Conservation (phyloP, 768 basidiomycete genomes). For the Psilocybe cyanescens region DNA sequence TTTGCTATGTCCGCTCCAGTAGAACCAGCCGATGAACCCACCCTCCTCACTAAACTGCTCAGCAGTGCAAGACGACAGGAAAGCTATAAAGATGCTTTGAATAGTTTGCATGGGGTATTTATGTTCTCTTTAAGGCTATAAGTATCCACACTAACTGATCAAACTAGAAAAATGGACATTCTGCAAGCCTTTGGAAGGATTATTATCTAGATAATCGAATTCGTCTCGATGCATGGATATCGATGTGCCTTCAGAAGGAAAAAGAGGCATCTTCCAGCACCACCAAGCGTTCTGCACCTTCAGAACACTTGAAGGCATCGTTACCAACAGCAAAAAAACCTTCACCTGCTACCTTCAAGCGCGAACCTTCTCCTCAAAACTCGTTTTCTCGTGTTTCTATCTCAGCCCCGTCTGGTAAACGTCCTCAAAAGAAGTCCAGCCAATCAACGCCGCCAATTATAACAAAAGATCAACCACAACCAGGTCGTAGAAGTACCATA, state of each 20-base stretch:
- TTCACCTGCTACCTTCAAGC: slow-evolving; percentile 41
- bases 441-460: slow-evolving; percentile 26
- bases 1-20: slow-evolving; percentile 56
- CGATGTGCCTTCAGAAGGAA: slow-evolving; percentile 35
- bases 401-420: slow-evolving; percentile 24
- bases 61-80: slow-evolving; percentile 42
- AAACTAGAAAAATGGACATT: slow-evolving; percentile 49
- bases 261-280: slow-evolving; percentile 15
- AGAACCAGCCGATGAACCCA: slow-evolving; percentile 58
- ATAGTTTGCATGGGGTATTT: slow-evolving; percentile 64
- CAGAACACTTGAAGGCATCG: slow-evolving; percentile 24
- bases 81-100: slow-evolving; percentile 69
- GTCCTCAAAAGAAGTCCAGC: slow-evolving; percentile 26
- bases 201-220: slow-evolving; percentile 75
- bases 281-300: slow-evolving; percentile 10
- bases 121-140: background rate
- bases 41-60: slow-evolving; percentile 55
- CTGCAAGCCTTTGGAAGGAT: slow-evolving; percentile 76
- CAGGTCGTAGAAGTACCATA: slow-evolving; percentile 50
- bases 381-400: slow-evolving; percentile 21
- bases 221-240: slow-evolving; percentile 55
- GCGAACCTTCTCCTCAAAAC: slow-evolving; percentile 28
- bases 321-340: slow-evolving; percentile 45
- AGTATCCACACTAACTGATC: slow-evolving; percentile 19
- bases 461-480: slow-evolving; percentile 22